Percentiles rank a stretch among this genome's conserved stretches.
These are phyloP conservation scores for Xerocomus alliaceus DNA, from an alignment of 1,284 basidiomycete genomes.

Conservation along the genomic window DNA sequence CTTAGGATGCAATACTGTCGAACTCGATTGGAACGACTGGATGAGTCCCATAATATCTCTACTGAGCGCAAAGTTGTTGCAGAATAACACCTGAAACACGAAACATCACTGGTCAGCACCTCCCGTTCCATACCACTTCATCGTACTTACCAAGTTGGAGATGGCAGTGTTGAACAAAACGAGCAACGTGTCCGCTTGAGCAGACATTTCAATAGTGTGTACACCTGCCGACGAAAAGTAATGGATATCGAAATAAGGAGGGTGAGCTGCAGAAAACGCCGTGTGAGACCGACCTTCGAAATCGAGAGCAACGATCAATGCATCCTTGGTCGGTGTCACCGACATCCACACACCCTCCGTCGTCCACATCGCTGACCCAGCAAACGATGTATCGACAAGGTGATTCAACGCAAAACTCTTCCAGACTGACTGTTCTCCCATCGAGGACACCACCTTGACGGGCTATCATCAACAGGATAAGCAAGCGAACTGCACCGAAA, in stretches of 20 bases:
- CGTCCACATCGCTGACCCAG: slow-evolving; percentile 70
- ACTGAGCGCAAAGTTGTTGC: slow-evolving; percentile 68
- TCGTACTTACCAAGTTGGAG: slow-evolving; percentile 53
- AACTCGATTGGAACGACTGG: slow-evolving; percentile 69
- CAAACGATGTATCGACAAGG: slow-evolving; percentile 67
- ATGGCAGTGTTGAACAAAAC: slow-evolving; percentile 71
- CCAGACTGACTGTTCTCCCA: slow-evolving; percentile 73
- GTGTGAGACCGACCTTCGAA: slow-evolving; percentile 56
- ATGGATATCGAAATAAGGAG: too few species aligned
- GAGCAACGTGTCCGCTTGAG: slow-evolving; percentile 67
- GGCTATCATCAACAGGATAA: slow-evolving; percentile 46
- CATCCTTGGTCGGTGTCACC: slow-evolving; percentile 62
- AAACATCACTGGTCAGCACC: neutral
- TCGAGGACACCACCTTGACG: slow-evolving; percentile 68
- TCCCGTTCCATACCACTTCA: too few species aligned
- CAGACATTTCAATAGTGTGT: slow-evolving; percentile 66
- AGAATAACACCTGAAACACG: slow-evolving; percentile 57
- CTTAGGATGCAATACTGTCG: slow-evolving; percentile 61
- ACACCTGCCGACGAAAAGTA: slow-evolving; percentile 50
- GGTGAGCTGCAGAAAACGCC: neutral
- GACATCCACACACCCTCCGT: slow-evolving; percentile 75
- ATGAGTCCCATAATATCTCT: slow-evolving; percentile 66
- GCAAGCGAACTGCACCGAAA: neutral
- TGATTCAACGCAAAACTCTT: slow-evolving; percentile 70
- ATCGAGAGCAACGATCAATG: slow-evolving; percentile 64